A percentile compares a stretch with the other conserved stretches of the same genome.
Evolutionary conservation across 495 filamentous ascomycete genomes (phyloP).

Genomic region (Pyrenopolyporus hunteri): DNA sequence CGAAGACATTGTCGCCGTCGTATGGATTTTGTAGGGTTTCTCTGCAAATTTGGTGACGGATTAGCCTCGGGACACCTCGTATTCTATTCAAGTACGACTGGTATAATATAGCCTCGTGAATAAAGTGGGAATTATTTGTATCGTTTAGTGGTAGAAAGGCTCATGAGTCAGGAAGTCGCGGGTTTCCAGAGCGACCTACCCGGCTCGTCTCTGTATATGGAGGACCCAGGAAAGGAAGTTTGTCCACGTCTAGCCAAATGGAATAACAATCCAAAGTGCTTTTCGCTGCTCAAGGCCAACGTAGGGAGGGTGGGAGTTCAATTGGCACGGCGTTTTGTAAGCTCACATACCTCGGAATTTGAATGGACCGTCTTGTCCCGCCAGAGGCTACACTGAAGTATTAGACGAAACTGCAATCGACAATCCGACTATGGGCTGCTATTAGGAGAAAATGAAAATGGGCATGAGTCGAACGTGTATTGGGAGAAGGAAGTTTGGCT

Average conservation of each 20-base stretch:
- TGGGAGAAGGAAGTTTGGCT: conserved; percentile 1
- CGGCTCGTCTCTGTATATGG: conserved; percentile 3
- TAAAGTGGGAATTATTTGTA: neutral
- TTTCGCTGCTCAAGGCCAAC: too few relatives aligned
- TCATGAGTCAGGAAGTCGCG: neutral
- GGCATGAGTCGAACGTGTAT: conserved; percentile 20
- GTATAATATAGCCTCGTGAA: neutral
- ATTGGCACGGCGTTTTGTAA: conserved; percentile 1
- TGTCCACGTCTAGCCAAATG: too few relatives aligned
- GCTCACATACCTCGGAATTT: conserved; percentile 25
- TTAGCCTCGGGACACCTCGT: conserved; percentile 10
- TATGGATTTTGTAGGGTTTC: conserved; percentile 14
- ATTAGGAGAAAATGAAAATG: conserved; percentile 1
- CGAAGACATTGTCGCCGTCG: conserved; percentile 52
- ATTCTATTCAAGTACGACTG: neutral
- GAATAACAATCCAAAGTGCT: too few relatives aligned
- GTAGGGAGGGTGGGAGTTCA: neutral
- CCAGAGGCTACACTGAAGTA: conserved; percentile 19
- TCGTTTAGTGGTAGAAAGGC: neutral
- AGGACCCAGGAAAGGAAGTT: conserved; percentile 24
- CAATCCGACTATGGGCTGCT: conserved; percentile 1
- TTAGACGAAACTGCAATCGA: conserved; percentile 24
- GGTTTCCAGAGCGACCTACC: conserved; percentile 2
- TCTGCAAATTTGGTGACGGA: conserved; percentile 5
- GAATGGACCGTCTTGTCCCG: conserved; percentile 10